These are phyloP conservation scores for Luzula sylvatica DNA, from an alignment of 176 grass and related monocot species.

Conservation along the genomic window DNA sequence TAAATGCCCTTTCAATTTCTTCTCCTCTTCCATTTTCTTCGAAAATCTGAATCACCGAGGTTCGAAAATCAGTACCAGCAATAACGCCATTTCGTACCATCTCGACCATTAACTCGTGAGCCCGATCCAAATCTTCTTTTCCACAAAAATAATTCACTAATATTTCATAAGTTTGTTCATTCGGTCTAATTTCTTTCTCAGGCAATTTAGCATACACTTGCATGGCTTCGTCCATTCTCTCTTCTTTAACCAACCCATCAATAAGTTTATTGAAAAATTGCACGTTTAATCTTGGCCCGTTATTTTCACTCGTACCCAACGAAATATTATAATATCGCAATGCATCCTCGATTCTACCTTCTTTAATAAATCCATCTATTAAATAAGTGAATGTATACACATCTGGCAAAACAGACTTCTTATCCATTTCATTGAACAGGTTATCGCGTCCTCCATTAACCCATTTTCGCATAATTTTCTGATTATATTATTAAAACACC, in stretches of 20 bases:
- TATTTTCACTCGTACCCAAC: constrained; percentile 22
- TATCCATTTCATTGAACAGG: constrained; percentile 45
- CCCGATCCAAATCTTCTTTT: constrained; percentile 33
- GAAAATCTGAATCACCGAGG: constrained; percentile 25
- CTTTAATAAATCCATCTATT: constrained; percentile 41
- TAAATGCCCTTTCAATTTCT: constrained; percentile 38
- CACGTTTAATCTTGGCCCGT: constrained; percentile 39
- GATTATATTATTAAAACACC: constrained; percentile 61
- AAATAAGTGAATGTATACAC: constrained; percentile 37
- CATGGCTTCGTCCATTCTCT: constrained; percentile 33
- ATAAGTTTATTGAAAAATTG: constrained; percentile 51
- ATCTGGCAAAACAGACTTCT: constrained; percentile 40
- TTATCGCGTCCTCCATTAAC: constrained; percentile 39
- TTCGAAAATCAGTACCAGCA: constrained; percentile 22
- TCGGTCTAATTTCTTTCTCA: constrained; percentile 37
- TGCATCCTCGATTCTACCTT: constrained; percentile 29
- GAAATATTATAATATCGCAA: constrained; percentile 32
- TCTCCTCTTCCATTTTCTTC: constrained; percentile 25
- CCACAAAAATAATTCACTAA: constrained; percentile 36
- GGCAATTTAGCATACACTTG: constrained; percentile 49
- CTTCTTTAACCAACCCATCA: constrained; percentile 39
- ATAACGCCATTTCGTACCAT: constrained; percentile 39
- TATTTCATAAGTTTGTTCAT: constrained; percentile 32
- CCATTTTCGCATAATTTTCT: constrained; percentile 42
- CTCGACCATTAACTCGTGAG: constrained; percentile 23